A percentile compares a stretch with the other conserved stretches of the same genome.
Evolutionary conservation across 2,329 filamentous ascomycete genomes (phyloP).

Genomic region (Diaporthe batatas): DNA sequence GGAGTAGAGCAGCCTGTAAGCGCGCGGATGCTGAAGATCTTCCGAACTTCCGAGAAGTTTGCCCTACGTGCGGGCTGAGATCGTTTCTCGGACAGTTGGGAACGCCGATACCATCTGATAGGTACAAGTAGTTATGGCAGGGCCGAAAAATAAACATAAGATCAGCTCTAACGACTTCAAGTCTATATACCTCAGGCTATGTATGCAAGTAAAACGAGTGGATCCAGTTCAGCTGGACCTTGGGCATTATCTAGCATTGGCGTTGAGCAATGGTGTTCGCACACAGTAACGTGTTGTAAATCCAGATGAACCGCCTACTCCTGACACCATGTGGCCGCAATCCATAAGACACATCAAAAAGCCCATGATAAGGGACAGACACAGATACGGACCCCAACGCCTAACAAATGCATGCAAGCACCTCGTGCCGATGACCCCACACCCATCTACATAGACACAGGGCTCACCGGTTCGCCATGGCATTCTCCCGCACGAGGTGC

Average conservation of each 20-base stretch:
- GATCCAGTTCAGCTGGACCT: neutral
- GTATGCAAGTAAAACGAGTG: neutral
- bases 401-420: constrained; percentile 2
- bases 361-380: neutral
- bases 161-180: neutral
- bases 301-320: neutral
- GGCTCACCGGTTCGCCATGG: constrained; percentile 4
- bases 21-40: neutral
- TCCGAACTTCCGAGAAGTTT: constrained; percentile 20
- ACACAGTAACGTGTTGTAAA: neutral
- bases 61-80: neutral
- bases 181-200: neutral
- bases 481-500: constrained; percentile 24
- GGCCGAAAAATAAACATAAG: neutral
- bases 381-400: neutral
- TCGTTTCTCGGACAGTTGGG: neutral
- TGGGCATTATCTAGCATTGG: neutral
- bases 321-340: neutral
- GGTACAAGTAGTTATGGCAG: neutral
- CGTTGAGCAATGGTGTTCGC: neutral
- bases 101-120: neutral
- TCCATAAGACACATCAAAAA: neutral
- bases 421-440: neutral
- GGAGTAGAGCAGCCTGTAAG: neutral
- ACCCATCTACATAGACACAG: neutral